Percentiles rank a stretch among this genome's conserved stretches.
phyloP scores from a whole-genome alignment of 2,329 filamentous ascomycete genomes.

The Neoscytalidium dimidiatum region DNA sequence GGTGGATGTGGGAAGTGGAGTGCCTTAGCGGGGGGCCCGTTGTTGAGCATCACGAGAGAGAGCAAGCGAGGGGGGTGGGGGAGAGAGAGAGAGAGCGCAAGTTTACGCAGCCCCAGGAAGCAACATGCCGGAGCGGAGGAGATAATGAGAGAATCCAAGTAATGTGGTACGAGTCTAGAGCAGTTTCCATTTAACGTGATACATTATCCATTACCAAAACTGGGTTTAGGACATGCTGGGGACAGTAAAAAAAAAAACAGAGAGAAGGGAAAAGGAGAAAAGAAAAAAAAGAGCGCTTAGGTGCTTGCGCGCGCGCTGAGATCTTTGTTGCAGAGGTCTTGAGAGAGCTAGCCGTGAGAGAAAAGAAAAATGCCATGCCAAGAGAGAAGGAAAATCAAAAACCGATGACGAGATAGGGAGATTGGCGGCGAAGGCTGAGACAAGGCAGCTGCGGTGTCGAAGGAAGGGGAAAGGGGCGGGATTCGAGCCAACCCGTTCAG shows the following conservation, averaged over 20 bases:
- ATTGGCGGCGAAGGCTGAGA: constrained; percentile 1
- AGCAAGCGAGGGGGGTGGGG: no score
- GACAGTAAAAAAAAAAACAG: neutral
- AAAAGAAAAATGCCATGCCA: neutral
- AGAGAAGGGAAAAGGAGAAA: neutral
- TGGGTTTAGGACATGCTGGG: constrained; percentile 7
- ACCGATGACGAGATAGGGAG: neutral
- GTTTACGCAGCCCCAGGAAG: neutral
- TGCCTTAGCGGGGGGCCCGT: neutral
- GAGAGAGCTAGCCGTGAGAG: no score
- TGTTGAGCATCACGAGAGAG: neutral
- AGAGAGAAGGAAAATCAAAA: neutral
- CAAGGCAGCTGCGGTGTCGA: neutral
- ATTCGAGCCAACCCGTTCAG: constrained; percentile 8
- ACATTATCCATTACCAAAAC: constrained; percentile 14
- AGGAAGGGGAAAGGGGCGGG: constrained; percentile 14
- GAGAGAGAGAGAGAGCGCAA: neutral
- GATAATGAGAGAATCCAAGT: neutral
- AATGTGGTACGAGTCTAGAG: constrained; percentile 5
- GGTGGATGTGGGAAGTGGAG: neutral
- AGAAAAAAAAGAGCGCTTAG: neutral
- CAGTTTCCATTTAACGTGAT: neutral
- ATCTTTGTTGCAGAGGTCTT: neutral
- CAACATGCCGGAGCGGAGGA: neutral
- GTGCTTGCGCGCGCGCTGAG: constrained; percentile 1